Conservation (phyloP, 164 flowering plant genomes). For the Dillenia suffruticosa region DNA sequence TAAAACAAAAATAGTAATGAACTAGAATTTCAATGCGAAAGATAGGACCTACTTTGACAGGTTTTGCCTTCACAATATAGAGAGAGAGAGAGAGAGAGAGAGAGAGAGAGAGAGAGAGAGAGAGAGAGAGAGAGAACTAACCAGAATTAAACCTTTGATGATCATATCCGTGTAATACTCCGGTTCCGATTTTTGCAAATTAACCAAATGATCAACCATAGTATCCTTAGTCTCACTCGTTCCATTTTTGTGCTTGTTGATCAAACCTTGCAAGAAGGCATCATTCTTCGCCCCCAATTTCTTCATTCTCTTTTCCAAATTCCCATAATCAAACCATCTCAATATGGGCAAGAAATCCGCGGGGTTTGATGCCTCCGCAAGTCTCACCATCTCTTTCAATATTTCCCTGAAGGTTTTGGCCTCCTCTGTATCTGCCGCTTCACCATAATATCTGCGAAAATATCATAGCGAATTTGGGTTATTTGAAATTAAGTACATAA, state of each 20-base stretch:
- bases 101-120: no score
- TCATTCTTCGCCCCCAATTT: slow-evolving; percentile 13
- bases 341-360: slow-evolving; percentile 25
- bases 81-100: no score
- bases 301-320: slow-evolving; percentile 14
- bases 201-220: slow-evolving; percentile 19
- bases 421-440: slow-evolving; percentile 11
- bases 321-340: slow-evolving; percentile 1
- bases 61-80: no score
- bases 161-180: slow-evolving; percentile 18
- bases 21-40: no score
- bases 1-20: no score
- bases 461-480: slow-evolving; percentile 1
- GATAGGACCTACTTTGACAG: no score
- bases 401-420: slow-evolving; percentile 1
- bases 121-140: slow-evolving; percentile 2
- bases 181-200: slow-evolving; percentile 23
- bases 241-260: slow-evolving; percentile 15
- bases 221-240: slow-evolving; percentile 8
- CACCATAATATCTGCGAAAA: slow-evolving; percentile 7
- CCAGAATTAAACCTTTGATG: slow-evolving; percentile 25
- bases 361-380: slow-evolving; percentile 7
- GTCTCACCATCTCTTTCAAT: slow-evolving; percentile 10
- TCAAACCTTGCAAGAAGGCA: slow-evolving; percentile 15
- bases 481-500: no score